A percentile compares a stretch with the other conserved stretches of the same genome.
Evolutionary conservation across 805 yeast genomes (phyloP).

Genomic region (Starmerella tilneyi): DNA sequence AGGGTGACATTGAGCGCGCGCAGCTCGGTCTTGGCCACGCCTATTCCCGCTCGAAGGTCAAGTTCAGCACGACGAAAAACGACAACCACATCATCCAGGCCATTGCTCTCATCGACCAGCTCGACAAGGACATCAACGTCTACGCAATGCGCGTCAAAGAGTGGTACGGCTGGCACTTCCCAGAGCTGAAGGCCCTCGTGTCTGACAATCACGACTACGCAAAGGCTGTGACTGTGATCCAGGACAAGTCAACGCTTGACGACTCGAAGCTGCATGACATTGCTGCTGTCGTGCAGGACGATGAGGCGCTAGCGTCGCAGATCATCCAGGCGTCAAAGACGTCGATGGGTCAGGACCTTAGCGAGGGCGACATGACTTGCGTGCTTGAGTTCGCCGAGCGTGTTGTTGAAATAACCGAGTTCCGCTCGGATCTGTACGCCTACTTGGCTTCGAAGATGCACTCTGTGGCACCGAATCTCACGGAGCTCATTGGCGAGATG

Average conservation of each 20-base stretch:
- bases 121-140: slow-evolving; percentile 96
- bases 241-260: slow-evolving; percentile 69
- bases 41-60: slow-evolving; percentile 96
- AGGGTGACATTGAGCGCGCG: slow-evolving; percentile 94
- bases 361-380: slow-evolving; percentile 88
- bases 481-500: slow-evolving; percentile 95
- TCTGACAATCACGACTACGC: slow-evolving; percentile 84
- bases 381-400: slow-evolving; percentile 85
- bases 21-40: slow-evolving; percentile 99
- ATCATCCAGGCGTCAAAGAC: slow-evolving; percentile 90
- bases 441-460: slow-evolving; percentile 94
- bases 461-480: slow-evolving; percentile 92
- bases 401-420: slow-evolving; percentile 83
- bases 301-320: slow-evolving; percentile 82
- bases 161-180: slow-evolving; percentile 99
- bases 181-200: slow-evolving; percentile 85
- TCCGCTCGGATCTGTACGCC: slow-evolving; percentile 71
- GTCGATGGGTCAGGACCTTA: slow-evolving; percentile 97
- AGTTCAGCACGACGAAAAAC: slow-evolving; percentile 96
- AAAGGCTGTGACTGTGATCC: slow-evolving; percentile 65
- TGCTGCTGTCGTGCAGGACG: slow-evolving; percentile 83
- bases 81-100: slow-evolving; percentile 99
- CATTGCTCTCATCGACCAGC: slow-evolving; percentile 90
- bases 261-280: slow-evolving; percentile 60
- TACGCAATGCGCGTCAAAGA: slow-evolving; percentile 95